Conservation (phyloP, 2,329 filamentous ascomycete species). For the Ophiosphaerella herpotricha region DNA sequence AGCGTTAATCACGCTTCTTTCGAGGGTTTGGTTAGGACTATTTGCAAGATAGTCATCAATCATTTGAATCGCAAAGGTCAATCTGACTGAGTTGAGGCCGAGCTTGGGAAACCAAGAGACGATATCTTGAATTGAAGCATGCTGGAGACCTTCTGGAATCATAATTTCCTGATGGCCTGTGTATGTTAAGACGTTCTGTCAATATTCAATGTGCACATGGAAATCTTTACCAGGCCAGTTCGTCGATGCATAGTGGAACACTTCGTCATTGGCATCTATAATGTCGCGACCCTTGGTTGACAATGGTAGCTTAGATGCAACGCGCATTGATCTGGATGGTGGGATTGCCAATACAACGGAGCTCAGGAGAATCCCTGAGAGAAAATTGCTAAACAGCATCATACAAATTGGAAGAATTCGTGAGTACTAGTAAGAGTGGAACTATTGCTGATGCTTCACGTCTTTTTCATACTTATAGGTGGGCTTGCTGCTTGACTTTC, state of each 20-base stretch:
- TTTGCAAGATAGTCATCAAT: constrained; percentile 53
- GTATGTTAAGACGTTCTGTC: not conserved
- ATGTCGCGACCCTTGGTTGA: constrained; percentile 41
- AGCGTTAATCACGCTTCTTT: constrained; percentile 41
- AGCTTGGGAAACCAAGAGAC: constrained; percentile 62
- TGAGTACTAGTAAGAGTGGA: not conserved
- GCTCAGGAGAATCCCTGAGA: constrained; percentile 15
- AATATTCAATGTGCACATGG: not conserved
- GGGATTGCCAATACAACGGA: constrained; percentile 19
- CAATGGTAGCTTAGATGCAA: constrained; percentile 31
- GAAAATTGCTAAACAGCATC: constrained; percentile 20
- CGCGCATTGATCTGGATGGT: constrained; percentile 13
- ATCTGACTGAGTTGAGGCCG: constrained; percentile 66
- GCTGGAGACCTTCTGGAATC: constrained; percentile 68
- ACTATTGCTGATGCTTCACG: not conserved
- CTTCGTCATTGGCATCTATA: constrained; percentile 39
- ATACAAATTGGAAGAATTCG: not conserved
- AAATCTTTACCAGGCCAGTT: constrained; percentile 59
- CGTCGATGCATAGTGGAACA: constrained; percentile 56
- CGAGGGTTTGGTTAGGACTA: constrained; percentile 37
- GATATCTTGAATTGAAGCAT: constrained; percentile 61
- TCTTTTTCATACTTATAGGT: not conserved
- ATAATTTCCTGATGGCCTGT: constrained; percentile 63
- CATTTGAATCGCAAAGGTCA: constrained; percentile 69
- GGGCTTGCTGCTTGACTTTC: not conserved